Evolutionary conservation across 768 basidiomycete species (phyloP).

Genomic region (Termitomyces sp.): DNA sequence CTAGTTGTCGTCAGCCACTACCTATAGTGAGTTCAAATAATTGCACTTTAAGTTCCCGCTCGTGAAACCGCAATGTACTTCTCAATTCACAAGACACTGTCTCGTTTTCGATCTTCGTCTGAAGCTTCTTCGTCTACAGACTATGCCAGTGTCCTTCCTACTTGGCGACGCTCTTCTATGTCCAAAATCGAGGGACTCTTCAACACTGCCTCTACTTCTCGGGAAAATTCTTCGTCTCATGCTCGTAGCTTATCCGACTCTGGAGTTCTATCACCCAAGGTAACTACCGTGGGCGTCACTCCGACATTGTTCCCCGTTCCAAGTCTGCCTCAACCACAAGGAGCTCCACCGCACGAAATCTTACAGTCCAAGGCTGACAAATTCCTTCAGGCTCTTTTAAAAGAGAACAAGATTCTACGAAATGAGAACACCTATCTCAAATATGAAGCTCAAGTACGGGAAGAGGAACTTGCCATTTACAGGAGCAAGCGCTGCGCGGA

Average conservation of each 20-base stretch:
- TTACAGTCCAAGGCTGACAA: not conserved
- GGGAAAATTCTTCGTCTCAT: not conserved
- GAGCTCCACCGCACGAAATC: not conserved
- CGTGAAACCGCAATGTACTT: conserved; percentile 6
- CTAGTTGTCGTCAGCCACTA: not conserved
- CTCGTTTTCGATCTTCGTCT: conserved; percentile 8
- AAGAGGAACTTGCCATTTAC: conserved; percentile 22
- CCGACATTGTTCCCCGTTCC: not conserved
- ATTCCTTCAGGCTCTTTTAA: conserved; percentile 16
- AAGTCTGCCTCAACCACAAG: not conserved
- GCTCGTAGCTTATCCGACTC: conserved; percentile 1
- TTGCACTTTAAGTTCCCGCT: not conserved
- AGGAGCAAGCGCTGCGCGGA: conserved; percentile 19
- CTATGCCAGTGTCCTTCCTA: not conserved
- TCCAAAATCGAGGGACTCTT: conserved; percentile 4
- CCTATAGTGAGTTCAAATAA: not conserved
- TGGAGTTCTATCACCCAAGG: not conserved
- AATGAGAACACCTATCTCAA: conserved; percentile 19
- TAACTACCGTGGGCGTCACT: not conserved
- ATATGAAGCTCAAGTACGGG: conserved; percentile 17
- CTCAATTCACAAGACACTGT: conserved; percentile 12
- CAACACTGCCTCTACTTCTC: not conserved
- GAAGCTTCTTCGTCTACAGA: not conserved
- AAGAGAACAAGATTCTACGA: conserved; percentile 19
- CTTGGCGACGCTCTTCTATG: conserved; percentile 9